Percentiles rank a stretch among this genome's conserved stretches.
phyloP scores from a whole-genome alignment of 2,329 filamentous ascomycete genomes.

The Cladosporium halotolerans region DNA sequence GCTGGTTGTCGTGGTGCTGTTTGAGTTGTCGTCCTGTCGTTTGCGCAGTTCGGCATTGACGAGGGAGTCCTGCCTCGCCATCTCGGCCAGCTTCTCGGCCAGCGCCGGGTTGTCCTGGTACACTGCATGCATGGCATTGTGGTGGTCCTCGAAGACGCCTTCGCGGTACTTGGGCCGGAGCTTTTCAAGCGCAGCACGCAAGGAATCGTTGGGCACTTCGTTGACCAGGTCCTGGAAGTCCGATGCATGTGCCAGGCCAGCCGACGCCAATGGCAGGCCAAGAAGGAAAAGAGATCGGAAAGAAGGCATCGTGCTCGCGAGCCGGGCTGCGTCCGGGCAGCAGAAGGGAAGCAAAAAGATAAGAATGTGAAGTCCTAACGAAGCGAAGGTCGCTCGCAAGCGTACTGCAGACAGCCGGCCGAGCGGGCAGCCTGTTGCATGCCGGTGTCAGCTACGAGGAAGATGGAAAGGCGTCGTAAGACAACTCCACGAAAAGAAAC shows the following conservation, averaged over 20 bases:
- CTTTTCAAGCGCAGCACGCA: conserved; percentile 62
- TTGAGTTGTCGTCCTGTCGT: conserved; percentile 30
- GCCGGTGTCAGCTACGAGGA: background rate
- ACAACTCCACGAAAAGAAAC: background rate
- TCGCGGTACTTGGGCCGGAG: conserved; percentile 59
- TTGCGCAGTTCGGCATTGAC: conserved; percentile 37
- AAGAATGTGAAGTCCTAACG: background rate
- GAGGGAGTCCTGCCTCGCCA: conserved; percentile 47
- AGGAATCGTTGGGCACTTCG: conserved; percentile 51
- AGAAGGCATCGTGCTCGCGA: conserved; percentile 32
- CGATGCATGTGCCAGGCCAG: conserved; percentile 22
- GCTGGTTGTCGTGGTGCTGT: conserved; percentile 20
- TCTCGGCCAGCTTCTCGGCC: conserved; percentile 56
- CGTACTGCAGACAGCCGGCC: background rate
- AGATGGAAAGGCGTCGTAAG: background rate
- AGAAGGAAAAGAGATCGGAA: conserved; percentile 34
- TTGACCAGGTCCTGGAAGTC: conserved; percentile 52
- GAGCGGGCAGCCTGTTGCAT: background rate
- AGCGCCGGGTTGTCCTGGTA: conserved; percentile 56
- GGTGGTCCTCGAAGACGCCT: conserved; percentile 61
- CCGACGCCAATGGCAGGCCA: conserved; percentile 33
- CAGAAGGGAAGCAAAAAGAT: conserved; percentile 2
- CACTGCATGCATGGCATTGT: conserved; percentile 56
- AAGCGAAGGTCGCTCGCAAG: background rate
- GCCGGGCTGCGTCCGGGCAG: conserved; percentile 11